Percentiles rank a stretch among this genome's conserved stretches.
phyloP scores from a whole-genome alignment of 116 monocot genomes.

The Thalassia testudinum region DNA sequence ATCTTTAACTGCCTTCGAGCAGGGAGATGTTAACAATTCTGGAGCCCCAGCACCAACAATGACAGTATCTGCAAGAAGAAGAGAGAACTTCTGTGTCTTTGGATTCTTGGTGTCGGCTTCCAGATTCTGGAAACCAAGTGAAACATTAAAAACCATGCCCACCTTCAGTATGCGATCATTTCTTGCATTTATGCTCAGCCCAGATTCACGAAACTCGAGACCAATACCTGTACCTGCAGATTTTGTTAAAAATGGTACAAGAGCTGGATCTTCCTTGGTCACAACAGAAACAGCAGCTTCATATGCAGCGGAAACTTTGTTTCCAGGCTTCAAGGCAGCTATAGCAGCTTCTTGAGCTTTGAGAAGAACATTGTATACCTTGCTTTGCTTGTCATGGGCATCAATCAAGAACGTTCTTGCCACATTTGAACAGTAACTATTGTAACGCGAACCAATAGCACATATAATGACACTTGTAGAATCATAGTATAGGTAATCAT shows the following conservation, averaged over 20 bases:
- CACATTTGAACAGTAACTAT: slow-evolving; percentile 84
- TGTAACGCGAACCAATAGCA: slow-evolving; percentile 70
- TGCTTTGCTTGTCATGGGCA: slow-evolving; percentile 42
- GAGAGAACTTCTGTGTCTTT: slow-evolving; percentile 58
- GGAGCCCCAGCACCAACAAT: slow-evolving; percentile 27
- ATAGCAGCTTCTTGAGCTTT: slow-evolving; percentile 83
- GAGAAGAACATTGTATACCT: slow-evolving; percentile 66
- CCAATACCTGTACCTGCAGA: slow-evolving; percentile 89
- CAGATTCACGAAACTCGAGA: slow-evolving; percentile 81
- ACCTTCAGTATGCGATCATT: slow-evolving; percentile 44
- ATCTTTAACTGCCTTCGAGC: slow-evolving; percentile 68
- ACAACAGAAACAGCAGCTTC: slow-evolving; percentile 53
- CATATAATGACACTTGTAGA: slow-evolving; percentile 80
- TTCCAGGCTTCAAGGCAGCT: slow-evolving; percentile 48
- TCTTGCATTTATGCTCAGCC: slow-evolving; percentile 45
- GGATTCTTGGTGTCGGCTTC: slow-evolving; percentile 38
- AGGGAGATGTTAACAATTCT: slow-evolving; percentile 51
- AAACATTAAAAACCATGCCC: slow-evolving; percentile 86
- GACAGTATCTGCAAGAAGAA: slow-evolving; percentile 70
- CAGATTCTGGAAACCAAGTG: slow-evolving; percentile 83
- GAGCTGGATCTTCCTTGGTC: slow-evolving; percentile 46
- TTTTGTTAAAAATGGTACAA: slow-evolving; percentile 51
- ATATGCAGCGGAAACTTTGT: slow-evolving; percentile 50
- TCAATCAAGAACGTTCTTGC: slow-evolving; percentile 79
- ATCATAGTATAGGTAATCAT: slow-evolving; percentile 74